phyloP scores from a whole-genome alignment of 169 alveolate genomes.

The Eimeria maxima region DNA sequence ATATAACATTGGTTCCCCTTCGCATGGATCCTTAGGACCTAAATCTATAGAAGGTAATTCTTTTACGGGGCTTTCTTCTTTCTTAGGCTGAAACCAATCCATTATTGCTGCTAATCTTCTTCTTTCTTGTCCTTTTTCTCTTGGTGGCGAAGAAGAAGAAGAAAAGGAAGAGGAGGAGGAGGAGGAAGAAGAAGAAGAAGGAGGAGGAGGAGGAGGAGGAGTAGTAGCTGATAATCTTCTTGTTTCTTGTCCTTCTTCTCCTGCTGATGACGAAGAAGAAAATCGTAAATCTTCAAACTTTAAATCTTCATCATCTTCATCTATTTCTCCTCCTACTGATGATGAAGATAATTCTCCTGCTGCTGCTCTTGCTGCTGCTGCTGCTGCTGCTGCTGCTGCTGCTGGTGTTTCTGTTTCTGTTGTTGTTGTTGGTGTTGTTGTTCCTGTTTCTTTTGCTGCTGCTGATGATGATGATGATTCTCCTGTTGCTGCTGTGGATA shows the following conservation, averaged over 20 bases:
- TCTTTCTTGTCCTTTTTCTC: neutral
- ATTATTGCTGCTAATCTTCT: slow-evolving; percentile 22
- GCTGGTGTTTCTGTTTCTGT: neutral
- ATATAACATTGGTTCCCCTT: slow-evolving; percentile 57
- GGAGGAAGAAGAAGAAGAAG: no score
- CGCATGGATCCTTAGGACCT: slow-evolving; percentile 67
- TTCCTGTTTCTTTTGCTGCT: neutral
- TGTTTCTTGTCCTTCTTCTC: no score
- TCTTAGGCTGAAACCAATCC: slow-evolving; percentile 54
- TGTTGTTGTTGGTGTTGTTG: no score
- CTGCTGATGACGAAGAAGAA: neutral
- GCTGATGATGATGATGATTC: neutral
- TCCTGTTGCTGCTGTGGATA: no score
- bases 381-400: neutral
- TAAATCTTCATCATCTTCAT: neutral
- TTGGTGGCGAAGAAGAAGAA: no score
- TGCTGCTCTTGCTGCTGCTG: neutral
- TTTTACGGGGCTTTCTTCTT: slow-evolving; percentile 41
- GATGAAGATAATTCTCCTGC: neutral
- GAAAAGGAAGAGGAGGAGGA: no score
- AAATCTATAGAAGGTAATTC: slow-evolving; percentile 21
- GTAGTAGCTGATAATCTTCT: no score
- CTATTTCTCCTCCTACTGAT: no score
- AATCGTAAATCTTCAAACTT: neutral
- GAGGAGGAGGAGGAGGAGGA: no score